Evolutionary conservation across 805 yeast genomes (phyloP).

Genomic region (Teunomyces lycoperdinae): DNA sequence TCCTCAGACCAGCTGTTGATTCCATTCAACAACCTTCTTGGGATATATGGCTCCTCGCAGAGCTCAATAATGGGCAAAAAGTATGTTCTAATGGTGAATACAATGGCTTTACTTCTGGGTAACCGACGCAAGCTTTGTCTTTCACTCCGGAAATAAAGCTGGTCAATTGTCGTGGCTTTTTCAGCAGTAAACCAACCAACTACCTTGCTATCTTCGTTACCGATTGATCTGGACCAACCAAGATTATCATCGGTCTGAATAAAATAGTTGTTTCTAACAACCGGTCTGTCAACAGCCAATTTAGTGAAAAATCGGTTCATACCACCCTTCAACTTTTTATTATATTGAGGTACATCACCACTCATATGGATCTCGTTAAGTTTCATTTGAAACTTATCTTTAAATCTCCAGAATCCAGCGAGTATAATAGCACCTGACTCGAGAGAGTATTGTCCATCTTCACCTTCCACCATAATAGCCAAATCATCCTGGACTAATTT

Average conservation of each 20-base stretch:
- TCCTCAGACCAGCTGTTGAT: conserved; percentile 58
- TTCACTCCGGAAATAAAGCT: conserved; percentile 59
- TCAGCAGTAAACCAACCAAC: conserved; percentile 62
- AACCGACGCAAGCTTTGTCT: conserved; percentile 61
- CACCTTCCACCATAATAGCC: conserved; percentile 62
- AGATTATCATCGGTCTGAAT: conserved; percentile 60
- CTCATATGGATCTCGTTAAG: conserved; percentile 57
- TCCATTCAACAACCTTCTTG: conserved; percentile 58
- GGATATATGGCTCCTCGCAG: conserved; percentile 58
- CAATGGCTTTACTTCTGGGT: conserved; percentile 55
- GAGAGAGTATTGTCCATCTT: conserved; percentile 54
- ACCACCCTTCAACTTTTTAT: conserved; percentile 54
- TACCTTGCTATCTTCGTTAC: conserved; percentile 46
- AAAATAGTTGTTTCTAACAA: conserved; percentile 66
- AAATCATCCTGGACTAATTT: conserved; percentile 63
- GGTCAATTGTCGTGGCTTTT: conserved; percentile 44
- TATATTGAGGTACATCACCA: conserved; percentile 68
- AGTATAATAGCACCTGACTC: conserved; percentile 62
- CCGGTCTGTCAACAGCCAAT: conserved; percentile 56
- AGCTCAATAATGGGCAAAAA: conserved; percentile 54
- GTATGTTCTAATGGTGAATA: conserved; percentile 64
- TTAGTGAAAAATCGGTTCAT: conserved; percentile 66
- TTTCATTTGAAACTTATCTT: conserved; percentile 56
- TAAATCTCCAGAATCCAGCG: conserved; percentile 70
- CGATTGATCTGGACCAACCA: conserved; percentile 66